phyloP scores from a whole-genome alignment of 176 grass and related monocot species.

The Oryza coarctata region DNA sequence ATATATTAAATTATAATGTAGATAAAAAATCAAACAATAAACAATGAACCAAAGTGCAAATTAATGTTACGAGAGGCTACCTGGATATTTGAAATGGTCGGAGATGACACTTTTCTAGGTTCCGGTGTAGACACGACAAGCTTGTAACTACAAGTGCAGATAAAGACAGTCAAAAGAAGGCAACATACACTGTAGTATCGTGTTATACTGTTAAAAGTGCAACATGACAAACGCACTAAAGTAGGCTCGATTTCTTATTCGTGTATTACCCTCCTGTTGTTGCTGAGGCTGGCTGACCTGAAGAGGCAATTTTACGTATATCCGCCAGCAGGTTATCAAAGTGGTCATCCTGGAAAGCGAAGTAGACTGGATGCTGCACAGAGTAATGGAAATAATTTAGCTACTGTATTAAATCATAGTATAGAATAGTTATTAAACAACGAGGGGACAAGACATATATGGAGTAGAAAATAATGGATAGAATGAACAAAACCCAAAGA shows the following conservation, averaged over 20 bases:
- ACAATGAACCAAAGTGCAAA: constrained; percentile 10
- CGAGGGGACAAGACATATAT: not conserved
- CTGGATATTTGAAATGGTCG: constrained; percentile 97
- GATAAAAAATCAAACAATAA: constrained; percentile 23
- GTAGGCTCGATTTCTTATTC: constrained; percentile 7
- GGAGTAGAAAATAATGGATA: constrained; percentile 1
- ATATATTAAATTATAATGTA: not conserved
- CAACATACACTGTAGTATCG: not conserved
- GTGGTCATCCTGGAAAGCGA: constrained; percentile 61
- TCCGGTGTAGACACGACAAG: constrained; percentile 70
- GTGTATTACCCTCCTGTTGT: constrained; percentile 88
- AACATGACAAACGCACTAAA: constrained; percentile 14
- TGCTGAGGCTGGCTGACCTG: constrained; percentile 69
- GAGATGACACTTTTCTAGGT: constrained; percentile 83
- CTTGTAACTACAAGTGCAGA: constrained; percentile 65
- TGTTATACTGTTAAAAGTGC: not conserved
- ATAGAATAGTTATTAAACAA: constrained; percentile 22
- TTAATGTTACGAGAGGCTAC: constrained; percentile 26
- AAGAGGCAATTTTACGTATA: constrained; percentile 69
- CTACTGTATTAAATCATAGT: not conserved
- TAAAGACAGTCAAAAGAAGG: constrained; percentile 30
- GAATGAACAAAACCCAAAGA: not conserved
- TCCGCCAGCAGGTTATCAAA: constrained; percentile 73
- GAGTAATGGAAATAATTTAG: constrained; percentile 32
- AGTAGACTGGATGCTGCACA: constrained; percentile 95